Conservation (phyloP, 164 flowering plant genomes). For the Dillenia turbinata region DNA sequence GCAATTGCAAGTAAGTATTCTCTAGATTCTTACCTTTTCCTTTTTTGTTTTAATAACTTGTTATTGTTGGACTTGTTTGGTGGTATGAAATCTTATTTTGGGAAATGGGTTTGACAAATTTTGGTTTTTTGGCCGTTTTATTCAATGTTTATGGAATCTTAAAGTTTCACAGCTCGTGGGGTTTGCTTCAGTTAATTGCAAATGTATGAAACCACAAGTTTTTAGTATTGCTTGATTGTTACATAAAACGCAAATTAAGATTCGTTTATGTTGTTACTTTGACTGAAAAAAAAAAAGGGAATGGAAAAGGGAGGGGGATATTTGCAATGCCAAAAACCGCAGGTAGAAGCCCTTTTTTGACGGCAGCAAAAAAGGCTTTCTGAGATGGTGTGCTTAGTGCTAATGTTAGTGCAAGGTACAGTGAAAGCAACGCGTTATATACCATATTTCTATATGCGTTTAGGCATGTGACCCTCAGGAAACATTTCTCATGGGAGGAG, state of each 20-base stretch:
- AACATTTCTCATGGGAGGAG: constrained; percentile 43
- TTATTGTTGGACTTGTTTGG: neutral
- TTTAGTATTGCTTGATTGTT: neutral
- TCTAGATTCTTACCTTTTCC: neutral
- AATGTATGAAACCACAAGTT: neutral
- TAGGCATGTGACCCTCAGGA: constrained; percentile 63
- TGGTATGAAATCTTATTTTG: neutral
- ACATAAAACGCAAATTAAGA: too few relatives aligned
- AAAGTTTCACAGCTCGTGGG: too few relatives aligned
- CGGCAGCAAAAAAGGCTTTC: constrained; percentile 66
- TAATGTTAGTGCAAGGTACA: constrained; percentile 28
- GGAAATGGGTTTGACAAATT: constrained; percentile 13
- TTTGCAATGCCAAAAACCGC: constrained; percentile 38
- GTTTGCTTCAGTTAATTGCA: neutral
- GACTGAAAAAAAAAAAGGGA: neutral
- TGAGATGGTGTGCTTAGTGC: constrained; percentile 23
- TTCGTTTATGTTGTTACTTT: too few relatives aligned
- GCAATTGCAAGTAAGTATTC: neutral
- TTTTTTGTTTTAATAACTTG: neutral
- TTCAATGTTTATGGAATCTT: neutral
- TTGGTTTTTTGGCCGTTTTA: constrained; percentile 6
- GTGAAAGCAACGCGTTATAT: constrained; percentile 31
- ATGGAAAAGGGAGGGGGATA: neutral
- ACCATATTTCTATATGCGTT: constrained; percentile 7
- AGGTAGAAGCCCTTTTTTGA: constrained; percentile 28